Base-by-base conservation (phyloP, 2,329 filamentous ascomycete species). In the Cladobotryum protrusum region DNA sequence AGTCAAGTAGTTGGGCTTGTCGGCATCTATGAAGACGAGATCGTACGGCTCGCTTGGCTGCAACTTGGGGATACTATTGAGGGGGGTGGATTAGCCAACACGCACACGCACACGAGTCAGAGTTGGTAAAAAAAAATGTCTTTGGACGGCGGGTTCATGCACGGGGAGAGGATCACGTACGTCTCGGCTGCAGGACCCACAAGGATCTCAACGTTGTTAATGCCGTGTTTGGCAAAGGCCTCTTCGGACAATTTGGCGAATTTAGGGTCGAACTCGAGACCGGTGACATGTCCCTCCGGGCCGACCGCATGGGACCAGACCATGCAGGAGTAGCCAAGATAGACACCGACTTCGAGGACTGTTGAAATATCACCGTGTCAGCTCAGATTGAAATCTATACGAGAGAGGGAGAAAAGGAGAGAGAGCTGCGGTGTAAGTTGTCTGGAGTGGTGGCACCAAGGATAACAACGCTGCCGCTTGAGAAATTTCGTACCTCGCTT, bases 281-380 rank as follows among this genome's bases (percentile, higher is more conserved):
- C 74, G 58, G 43, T 68, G 43, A 77, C 73, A 13, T 59, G 59
- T 45, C 74, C 74, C 2, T 64, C 60, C 2, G 66, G 64, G 0
- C 74, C 74, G 3, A 74, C 66, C 29, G 72, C 73, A 18, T 77
- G 66, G 2, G 72, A 61, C 73, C 73, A 77, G 14, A 72, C 65
- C 57, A 76, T 65, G 56, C 66, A 63, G n/a, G 73, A 76, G 61
- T 74, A 76, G 37, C 74, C 73, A 18, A 73, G 63, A 52, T 72
- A 77, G 49, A 76, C 72, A 37, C 74, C 74, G 34, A 77, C 66
- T 52, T 77, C 74, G 45, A 77, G 68, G 14, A 76, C 72, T 75
- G 18, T 29, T 29, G 24, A 5, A 2, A 29, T 29, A 17, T 24
- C 13, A 5, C n/a, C 6, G 7, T 15, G 24, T 29, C 33, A 44